Base-by-base conservation (phyloP, 441 rosid genomes). In the Arabidopsis lyrata region DNA sequence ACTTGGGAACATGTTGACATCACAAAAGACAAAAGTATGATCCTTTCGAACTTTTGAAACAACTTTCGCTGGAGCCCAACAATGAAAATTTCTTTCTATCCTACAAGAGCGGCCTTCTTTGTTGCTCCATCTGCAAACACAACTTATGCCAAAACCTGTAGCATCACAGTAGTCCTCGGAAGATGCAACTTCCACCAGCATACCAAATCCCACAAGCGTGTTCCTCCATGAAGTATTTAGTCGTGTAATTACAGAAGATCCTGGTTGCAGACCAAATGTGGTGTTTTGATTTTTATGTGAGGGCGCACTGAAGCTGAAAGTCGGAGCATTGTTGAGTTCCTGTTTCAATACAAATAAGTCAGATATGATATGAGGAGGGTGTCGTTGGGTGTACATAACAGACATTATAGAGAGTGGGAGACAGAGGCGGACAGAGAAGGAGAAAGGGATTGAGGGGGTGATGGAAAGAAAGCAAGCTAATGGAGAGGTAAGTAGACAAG, bases 61-160 rank as follows among this genome's bases (percentile, higher is more conserved):
- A 47, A 2, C 39, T 55, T 55, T 8, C 12, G n/a, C 14, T 29
- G 31, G 13, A 9, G 48, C 11, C 65, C 72, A 57, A 48, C 41
- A 66, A 0, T 14, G 61, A 0, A 58, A 58, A 22, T 2, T 27
- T 39, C 52, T 24, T 35, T 63, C 24, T 34, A 24, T 27, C 34
- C 8, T 24, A 5, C 29, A 20, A 64, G 52, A 27, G 6, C 2
- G 14, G 66, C 72, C 68, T 52, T 50, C 24, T 9, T 27, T 50
- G 45, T 20, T 16, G 9, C 5, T 66, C 72, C 72, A 74, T 47
- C 35, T 66, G 60, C 77, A 65, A 54, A 65, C 14, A 58, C 66
- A 74, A 0, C 16, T 48, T 12, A 74, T 38, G 18, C 60, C 35
- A 0, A 74, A 58, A 48, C 72, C 72, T 5, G 6, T 32, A 9